Base-by-base conservation (phyloP, 2,329 filamentous ascomycete species). In the Ustulina deusta region DNA sequence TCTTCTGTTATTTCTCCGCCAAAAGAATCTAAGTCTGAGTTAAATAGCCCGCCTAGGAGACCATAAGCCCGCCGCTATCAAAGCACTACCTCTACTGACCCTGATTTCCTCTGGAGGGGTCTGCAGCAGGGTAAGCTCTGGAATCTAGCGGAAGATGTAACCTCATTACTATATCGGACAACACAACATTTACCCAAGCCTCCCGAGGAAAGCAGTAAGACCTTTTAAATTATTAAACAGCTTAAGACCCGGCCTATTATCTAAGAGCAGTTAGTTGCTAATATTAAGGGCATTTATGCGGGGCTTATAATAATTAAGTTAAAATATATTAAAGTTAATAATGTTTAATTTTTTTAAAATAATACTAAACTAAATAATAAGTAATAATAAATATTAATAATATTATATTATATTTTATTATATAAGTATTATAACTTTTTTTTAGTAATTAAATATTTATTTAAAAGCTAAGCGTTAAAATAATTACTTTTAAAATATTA, bases 241-340 rank as follows among this genome's bases (percentile, higher is more conserved):
- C 73, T 73, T 0, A 71, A 76, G 22, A 78, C 75, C 3, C 81
- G 89, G 0, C 86, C 89, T 0, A 94, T 96, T 9, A 90, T 90
- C 0, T 89, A 93, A 66, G 90, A 93, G 0, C 91, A 97, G 72
- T 83, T 97, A 0, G 87, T 93, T 0, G 88, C 89, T 0, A 93
- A 97, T 74, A 91, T 97, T 0, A 93, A 93, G 66, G 89, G 89
- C 0, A 96, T 95, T 4, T 97, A 97, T 73, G 89, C 90, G 0
- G 93, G 92, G 0, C 80, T 97, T 0, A 90, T 93, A 0, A 93
- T 96, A 89, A 92, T 97, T 0, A 94, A 97, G 76, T 89, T 87
- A 29, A 93, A 96, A 73, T 95, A 93, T 73, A 94, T 97, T 0
- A 91, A 97, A 60, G 90, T 97, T 1, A 92, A 95, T 72, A 89